Percentiles rank a stretch among this genome's conserved stretches.
phyloP scores from a whole-genome alignment of 805 yeast genomes.

The Suhomyces prunicola region DNA sequence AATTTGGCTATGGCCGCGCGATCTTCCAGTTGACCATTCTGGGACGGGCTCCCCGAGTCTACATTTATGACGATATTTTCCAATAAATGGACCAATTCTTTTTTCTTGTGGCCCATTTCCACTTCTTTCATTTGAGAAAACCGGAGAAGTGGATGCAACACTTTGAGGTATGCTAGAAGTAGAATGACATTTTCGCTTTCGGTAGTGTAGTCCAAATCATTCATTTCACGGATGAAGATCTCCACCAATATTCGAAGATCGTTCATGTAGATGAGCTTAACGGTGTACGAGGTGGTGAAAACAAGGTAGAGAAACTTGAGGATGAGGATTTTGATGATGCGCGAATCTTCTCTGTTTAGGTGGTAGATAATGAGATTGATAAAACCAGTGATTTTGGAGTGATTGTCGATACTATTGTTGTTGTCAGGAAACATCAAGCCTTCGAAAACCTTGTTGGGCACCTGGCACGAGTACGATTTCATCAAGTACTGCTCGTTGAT shows the following conservation, averaged over 20 bases:
- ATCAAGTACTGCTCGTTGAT: conserved; percentile 89
- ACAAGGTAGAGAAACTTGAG: conserved; percentile 74
- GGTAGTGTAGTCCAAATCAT: conserved; percentile 57
- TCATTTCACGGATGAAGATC: conserved; percentile 75
- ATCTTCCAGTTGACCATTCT: conserved; percentile 7
- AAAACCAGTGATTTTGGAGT: conserved; percentile 53
- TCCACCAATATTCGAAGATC: conserved; percentile 83
- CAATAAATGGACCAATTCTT: conserved; percentile 51
- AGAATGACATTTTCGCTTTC: conserved; percentile 58
- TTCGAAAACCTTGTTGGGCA: conserved; percentile 52
- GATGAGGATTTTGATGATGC: conserved; percentile 70
- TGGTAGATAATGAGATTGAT: conserved; percentile 57
- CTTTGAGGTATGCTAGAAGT: conserved; percentile 56
- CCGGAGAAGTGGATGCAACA: conserved; percentile 65
- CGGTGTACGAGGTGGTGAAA: conserved; percentile 62
- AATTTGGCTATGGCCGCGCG: conserved; percentile 26
- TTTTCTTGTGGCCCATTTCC: conserved; percentile 54
- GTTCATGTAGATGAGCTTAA: conserved; percentile 72
- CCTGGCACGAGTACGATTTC: conserved; percentile 33
- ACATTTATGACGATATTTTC: conserved; percentile 40
- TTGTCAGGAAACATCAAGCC: conserved; percentile 42
- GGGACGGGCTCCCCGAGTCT: conserved; percentile 7
- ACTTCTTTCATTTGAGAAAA: conserved; percentile 56
- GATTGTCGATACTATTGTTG: conserved; percentile 7
- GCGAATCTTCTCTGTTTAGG: conserved; percentile 74